Conservation (phyloP, 2,329 filamentous ascomycete species). For the Xylariaceae sp. region DNA sequence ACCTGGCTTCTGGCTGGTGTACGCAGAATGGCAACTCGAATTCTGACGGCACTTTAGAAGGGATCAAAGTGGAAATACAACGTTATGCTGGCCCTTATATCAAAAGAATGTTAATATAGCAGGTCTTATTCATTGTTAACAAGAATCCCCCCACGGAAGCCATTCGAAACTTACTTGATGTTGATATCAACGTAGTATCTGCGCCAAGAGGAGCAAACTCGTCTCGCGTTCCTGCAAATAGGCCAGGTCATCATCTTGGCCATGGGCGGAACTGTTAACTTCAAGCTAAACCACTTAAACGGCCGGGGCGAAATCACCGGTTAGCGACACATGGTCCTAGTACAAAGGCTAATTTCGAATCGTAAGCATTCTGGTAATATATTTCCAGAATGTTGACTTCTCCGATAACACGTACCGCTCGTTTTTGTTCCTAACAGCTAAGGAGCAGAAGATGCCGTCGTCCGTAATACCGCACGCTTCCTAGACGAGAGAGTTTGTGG, state of each 20-base stretch:
- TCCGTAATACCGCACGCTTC: conserved; percentile 64
- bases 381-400: conserved; percentile 76
- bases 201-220: conserved; percentile 68
- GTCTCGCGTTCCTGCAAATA: conserved; percentile 69
- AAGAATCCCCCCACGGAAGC: too few relatives aligned
- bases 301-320: conserved; percentile 62
- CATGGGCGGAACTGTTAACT: conserved; percentile 72
- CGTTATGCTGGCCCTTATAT: too few relatives aligned
- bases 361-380: conserved; percentile 64
- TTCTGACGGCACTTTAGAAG: too few relatives aligned
- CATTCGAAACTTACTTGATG: too few relatives aligned
- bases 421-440: conserved; percentile 62
- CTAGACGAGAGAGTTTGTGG: too few relatives aligned
- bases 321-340: conserved; percentile 74
- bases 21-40: too few relatives aligned
- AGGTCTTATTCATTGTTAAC: too few relatives aligned
- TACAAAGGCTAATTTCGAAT: conserved; percentile 69
- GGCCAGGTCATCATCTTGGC: conserved; percentile 71
- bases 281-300: conserved; percentile 68
- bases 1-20: too few relatives aligned
- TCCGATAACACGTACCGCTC: conserved; percentile 65
- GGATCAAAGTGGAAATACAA: too few relatives aligned
- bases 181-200: conserved; percentile 67
- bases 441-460: conserved; percentile 64
- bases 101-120: too few relatives aligned